A percentile compares a stretch with the other conserved stretches of the same genome.
phyloP scores from a whole-genome alignment of 2,329 filamentous ascomycete genomes.

The Xylariaceae sp. region DNA sequence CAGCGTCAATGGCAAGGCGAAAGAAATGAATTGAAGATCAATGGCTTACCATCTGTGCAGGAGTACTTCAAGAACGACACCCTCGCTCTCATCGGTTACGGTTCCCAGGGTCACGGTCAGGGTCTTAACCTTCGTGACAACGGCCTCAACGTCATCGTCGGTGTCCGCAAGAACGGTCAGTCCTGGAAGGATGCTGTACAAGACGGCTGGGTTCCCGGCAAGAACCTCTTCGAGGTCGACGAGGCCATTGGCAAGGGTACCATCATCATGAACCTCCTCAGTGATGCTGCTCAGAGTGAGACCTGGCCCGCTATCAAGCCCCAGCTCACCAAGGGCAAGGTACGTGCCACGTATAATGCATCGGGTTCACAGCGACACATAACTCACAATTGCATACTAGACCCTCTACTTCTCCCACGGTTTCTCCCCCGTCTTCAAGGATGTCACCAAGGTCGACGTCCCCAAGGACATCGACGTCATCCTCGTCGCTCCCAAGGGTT shows the following conservation, averaged over 20 bases:
- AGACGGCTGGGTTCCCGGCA: constrained; percentile 97
- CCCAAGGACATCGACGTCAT: constrained; percentile 96
- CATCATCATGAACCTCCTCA: constrained; percentile 98
- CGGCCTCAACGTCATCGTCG: constrained; percentile 97
- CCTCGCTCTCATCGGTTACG: constrained; percentile 97
- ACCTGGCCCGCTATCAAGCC: constrained; percentile 99
- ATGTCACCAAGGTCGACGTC: constrained; percentile 97
- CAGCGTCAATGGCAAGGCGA: not conserved
- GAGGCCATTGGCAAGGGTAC: constrained; percentile 91
- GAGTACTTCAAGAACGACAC: constrained; percentile 99
- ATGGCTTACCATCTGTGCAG: constrained; percentile 40
- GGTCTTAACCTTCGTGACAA: constrained; percentile 99
- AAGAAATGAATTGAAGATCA: constrained; percentile 9
- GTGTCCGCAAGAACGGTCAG: constrained; percentile 95
- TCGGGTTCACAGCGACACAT: not conserved
- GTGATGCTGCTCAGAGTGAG: constrained; percentile 95
- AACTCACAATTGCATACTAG: constrained; percentile 39
- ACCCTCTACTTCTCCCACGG: constrained; percentile 99
- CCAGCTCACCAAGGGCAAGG: constrained; percentile 97
- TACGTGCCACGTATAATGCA: constrained; percentile 39
- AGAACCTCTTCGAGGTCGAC: constrained; percentile 98
- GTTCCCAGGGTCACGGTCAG: constrained; percentile 95
- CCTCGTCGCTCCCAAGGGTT: constrained; percentile 98
- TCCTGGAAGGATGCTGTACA: constrained; percentile 97
- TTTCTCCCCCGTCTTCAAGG: constrained; percentile 99